phyloP scores from a whole-genome alignment of 2,329 filamentous ascomycete species.

The Aureobasidium vineae region DNA sequence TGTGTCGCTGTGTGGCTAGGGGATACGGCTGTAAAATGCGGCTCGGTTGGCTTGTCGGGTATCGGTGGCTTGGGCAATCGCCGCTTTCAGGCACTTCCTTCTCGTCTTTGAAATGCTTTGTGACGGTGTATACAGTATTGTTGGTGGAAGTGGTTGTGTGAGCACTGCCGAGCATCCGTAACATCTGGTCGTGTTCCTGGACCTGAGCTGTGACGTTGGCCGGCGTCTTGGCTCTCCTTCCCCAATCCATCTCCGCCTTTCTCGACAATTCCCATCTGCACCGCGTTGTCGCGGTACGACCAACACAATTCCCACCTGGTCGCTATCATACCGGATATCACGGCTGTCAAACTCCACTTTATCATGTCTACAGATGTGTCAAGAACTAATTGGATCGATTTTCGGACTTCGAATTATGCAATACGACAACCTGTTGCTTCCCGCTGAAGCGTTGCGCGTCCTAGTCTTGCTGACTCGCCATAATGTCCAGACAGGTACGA shows the following conservation, averaged over 20 bases:
- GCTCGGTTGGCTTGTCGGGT: background rate
- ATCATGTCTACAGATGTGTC: background rate
- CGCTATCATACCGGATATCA: background rate
- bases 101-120: background rate
- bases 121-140: background rate
- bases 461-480: background rate
- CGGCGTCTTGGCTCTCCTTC: slow-evolving; percentile 1
- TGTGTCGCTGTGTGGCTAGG: background rate
- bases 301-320: background rate
- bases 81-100: background rate
- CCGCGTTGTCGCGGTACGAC: background rate
- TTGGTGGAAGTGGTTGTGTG: background rate
- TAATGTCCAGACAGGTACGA: background rate
- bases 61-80: background rate
- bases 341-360: background rate
- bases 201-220: background rate
- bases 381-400: background rate
- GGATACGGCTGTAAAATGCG: background rate
- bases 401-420: background rate
- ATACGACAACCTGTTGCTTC: background rate
- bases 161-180: background rate
- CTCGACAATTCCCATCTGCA: background rate
- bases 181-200: slow-evolving; percentile 5
- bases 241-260: background rate
- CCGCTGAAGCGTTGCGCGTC: background rate